Percentiles rank a stretch among this genome's conserved stretches.
These are phyloP conservation scores for Parsonsia alboflavescens DNA, from an alignment of 257 asterid species.

Conservation along the genomic window DNA sequence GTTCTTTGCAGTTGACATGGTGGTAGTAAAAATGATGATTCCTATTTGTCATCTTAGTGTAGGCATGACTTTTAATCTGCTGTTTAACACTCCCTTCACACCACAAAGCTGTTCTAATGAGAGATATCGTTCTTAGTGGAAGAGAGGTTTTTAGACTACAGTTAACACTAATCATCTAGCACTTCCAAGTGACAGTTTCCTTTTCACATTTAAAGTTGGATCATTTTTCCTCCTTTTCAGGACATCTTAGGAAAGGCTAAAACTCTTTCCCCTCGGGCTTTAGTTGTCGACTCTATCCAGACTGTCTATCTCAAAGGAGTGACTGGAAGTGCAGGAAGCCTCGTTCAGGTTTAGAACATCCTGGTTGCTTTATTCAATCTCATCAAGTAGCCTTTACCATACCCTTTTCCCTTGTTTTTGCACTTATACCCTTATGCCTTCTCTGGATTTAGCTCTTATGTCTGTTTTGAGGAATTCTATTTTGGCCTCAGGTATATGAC, in stretches of 20 bases:
- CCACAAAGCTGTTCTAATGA: background rate
- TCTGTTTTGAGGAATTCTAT: background rate
- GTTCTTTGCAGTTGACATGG: background rate
- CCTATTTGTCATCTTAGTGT: background rate
- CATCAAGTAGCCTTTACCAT: background rate
- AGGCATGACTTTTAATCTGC: background rate
- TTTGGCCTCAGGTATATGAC: background rate
- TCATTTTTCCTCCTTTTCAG: constrained; percentile 35
- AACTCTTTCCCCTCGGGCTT: constrained; percentile 56
- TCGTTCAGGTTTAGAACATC: constrained; percentile 51
- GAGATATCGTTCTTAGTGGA: background rate
- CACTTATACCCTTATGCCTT: background rate
- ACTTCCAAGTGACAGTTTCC: background rate
- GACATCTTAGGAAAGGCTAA: constrained; percentile 76
- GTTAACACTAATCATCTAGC: background rate
- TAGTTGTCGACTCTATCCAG: constrained; percentile 89
- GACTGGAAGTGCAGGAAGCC: constrained; percentile 83
- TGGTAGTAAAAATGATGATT: background rate
- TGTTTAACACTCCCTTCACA: background rate
- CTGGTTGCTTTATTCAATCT: constrained; percentile 17
- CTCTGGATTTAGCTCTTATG: background rate
- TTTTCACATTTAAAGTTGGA: background rate
- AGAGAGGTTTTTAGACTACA: background rate
- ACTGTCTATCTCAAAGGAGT: constrained; percentile 77
- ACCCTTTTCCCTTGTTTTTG: background rate